Conservation (phyloP, 2,329 filamentous ascomycete genomes). For the Curvularia hawaiiensis region DNA sequence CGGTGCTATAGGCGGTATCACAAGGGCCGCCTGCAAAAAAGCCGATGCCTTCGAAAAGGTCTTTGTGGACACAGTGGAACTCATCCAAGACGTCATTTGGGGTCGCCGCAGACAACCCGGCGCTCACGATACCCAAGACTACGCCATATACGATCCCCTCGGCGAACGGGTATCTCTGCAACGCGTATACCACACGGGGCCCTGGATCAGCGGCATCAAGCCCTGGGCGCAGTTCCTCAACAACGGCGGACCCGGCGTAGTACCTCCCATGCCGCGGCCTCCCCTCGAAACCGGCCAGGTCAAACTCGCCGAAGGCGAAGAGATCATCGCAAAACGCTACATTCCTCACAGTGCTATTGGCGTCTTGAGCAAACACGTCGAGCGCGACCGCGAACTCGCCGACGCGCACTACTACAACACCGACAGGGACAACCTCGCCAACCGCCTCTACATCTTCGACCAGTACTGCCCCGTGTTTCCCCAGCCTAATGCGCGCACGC, state of each 20-base stretch:
- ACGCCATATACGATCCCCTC: slow-evolving; percentile 17
- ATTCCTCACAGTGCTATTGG: slow-evolving; percentile 34
- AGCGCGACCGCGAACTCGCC: slow-evolving; percentile 14
- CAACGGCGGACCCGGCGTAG: slow-evolving; percentile 25
- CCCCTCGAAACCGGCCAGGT: too few species aligned
- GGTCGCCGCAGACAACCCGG: background rate
- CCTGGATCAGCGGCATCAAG: slow-evolving; percentile 30
- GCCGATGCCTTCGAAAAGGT: slow-evolving; percentile 7
- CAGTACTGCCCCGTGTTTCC: background rate
- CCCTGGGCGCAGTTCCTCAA: slow-evolving; percentile 38
- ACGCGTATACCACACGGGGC: slow-evolving; percentile 16
- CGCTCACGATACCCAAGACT: background rate
- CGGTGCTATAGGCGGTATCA: too few species aligned
- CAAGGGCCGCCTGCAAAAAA: too few species aligned
- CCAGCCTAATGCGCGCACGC: background rate
- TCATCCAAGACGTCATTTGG: slow-evolving; percentile 14
- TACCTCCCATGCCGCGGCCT: background rate
- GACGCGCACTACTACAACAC: background rate
- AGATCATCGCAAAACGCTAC: slow-evolving; percentile 1
- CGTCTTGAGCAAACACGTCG: slow-evolving; percentile 30
- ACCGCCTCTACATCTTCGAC: slow-evolving; percentile 11
- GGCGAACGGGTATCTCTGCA: background rate
- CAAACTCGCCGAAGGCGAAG: too few species aligned
- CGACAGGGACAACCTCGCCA: too few species aligned
- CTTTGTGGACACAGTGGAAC: background rate